A percentile compares a stretch with the other conserved stretches of the same genome.
Conservation (phyloP, 2,329 filamentous ascomycete genomes). For the Paraphoma sp. region DNA sequence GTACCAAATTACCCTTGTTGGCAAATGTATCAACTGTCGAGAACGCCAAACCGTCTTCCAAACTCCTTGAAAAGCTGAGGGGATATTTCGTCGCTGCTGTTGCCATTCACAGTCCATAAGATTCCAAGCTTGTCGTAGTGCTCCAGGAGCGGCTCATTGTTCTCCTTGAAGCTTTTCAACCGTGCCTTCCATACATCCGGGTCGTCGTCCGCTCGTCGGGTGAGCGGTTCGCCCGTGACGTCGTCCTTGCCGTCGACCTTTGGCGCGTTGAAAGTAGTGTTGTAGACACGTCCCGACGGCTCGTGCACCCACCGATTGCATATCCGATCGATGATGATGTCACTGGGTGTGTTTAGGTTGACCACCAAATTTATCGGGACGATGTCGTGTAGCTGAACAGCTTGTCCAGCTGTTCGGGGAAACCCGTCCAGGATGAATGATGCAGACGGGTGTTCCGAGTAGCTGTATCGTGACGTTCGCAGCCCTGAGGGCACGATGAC, state of each 20-base stretch:
- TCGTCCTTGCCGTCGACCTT: conserved; percentile 84
- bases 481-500: conserved; percentile 51
- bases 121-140: conserved; percentile 87
- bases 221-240: conserved; percentile 84
- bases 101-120: conserved; percentile 83
- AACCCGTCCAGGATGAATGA: conserved; percentile 98
- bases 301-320: conserved; percentile 93
- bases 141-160: conserved; percentile 81
- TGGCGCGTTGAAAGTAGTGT: conserved; percentile 89
- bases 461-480: conserved; percentile 49
- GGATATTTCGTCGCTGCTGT: conserved; percentile 93
- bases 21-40: not conserved
- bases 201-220: conserved; percentile 83
- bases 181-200: conserved; percentile 84
- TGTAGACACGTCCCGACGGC: conserved; percentile 90
- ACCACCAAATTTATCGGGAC: conserved; percentile 96
- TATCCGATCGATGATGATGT: conserved; percentile 88
- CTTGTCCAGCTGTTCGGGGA: conserved; percentile 85
- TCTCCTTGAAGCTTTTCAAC: conserved; percentile 84
- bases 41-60: conserved; percentile 70
- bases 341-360: conserved; percentile 81
- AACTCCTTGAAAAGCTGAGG: conserved; percentile 88
- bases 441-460: conserved; percentile 73
- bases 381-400: conserved; percentile 75
- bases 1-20: too few relatives aligned